A percentile compares a stretch with the other conserved stretches of the same genome.
Conservation (phyloP, 2,329 filamentous ascomycete genomes). For the Paramyrothecium roridum region DNA sequence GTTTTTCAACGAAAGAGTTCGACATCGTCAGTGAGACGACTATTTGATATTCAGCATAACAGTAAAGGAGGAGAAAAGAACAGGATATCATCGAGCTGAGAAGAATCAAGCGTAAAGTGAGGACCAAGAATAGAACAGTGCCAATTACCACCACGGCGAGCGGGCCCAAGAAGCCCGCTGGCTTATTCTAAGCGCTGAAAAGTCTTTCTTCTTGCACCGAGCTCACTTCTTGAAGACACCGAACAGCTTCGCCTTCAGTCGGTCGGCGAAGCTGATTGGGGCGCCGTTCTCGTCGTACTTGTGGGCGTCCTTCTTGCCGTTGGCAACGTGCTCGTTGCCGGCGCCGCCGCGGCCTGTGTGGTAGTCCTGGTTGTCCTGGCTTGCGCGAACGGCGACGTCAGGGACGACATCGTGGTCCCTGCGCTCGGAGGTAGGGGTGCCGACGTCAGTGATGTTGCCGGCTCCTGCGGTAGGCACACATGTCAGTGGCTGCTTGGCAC, state of each 20-base stretch:
- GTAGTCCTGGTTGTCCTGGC: conserved; percentile 45
- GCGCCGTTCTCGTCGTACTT: conserved; percentile 20
- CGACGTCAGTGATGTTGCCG: conserved; percentile 55
- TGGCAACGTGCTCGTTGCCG: conserved; percentile 48
- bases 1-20: too few relatives aligned
- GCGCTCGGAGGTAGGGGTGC: conserved; percentile 34
- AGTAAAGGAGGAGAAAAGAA: too few relatives aligned
- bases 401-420: conserved; percentile 52
- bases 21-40: too few relatives aligned
- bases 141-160: background rate
- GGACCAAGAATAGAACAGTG: too few relatives aligned
- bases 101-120: too few relatives aligned
- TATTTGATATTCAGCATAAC: too few relatives aligned
- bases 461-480: conserved; percentile 35
- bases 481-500: background rate
- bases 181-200: background rate
- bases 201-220: background rate
- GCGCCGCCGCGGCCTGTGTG: conserved; percentile 60
- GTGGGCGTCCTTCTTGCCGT: conserved; percentile 26
- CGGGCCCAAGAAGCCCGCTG: background rate
- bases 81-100: too few relatives aligned
- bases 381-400: conserved; percentile 46
- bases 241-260: conserved; percentile 55
- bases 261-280: conserved; percentile 50
- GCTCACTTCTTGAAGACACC: conserved; percentile 43